phyloP scores from a whole-genome alignment of 768 basidiomycete species.

The Nevesoporus exiguus region DNA sequence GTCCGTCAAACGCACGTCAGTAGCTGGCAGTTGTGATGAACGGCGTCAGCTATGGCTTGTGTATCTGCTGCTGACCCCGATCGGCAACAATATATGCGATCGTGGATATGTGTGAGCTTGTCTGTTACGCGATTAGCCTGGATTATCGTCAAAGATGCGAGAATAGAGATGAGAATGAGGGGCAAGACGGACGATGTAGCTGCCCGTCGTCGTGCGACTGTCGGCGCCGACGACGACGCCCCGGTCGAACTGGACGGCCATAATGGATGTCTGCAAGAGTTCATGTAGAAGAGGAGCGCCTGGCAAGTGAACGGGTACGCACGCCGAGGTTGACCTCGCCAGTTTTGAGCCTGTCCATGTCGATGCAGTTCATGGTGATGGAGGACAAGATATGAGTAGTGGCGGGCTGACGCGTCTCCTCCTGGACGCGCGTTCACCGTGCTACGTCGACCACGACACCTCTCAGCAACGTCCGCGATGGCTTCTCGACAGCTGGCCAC shows the following conservation, averaged over 20 bases:
- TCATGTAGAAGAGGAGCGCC: not conserved
- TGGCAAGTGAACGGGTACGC: conserved; percentile 32
- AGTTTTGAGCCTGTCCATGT: conserved; percentile 82
- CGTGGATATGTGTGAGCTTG: conserved; percentile 94
- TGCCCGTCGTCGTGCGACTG: conserved; percentile 93
- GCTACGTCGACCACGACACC: no score
- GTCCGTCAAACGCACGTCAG: conserved; percentile 48
- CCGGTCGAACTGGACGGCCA: conserved; percentile 95
- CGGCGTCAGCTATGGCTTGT: conserved; percentile 90
- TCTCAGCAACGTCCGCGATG: conserved; percentile 34
- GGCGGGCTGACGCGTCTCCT: conserved; percentile 54
- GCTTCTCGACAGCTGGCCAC: conserved; percentile 50
- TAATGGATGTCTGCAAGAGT: conserved; percentile 85
- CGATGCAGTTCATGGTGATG: conserved; percentile 59
- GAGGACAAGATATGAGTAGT: conserved; percentile 18
- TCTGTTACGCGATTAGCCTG: conserved; percentile 98
- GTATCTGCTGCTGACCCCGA: conserved; percentile 98
- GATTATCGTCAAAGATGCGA: not conserved
- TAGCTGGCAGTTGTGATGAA: conserved; percentile 80
- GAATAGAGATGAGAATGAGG: not conserved
- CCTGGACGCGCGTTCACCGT: conserved; percentile 35
- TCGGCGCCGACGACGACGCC: conserved; percentile 98
- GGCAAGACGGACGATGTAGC: conserved; percentile 76
- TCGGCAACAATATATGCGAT: conserved; percentile 98
- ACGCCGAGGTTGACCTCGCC: conserved; percentile 98